These are phyloP conservation scores for Trichomonascaceae sp. DNA, from an alignment of 1,139 yeast species.

Conservation along the genomic window DNA sequence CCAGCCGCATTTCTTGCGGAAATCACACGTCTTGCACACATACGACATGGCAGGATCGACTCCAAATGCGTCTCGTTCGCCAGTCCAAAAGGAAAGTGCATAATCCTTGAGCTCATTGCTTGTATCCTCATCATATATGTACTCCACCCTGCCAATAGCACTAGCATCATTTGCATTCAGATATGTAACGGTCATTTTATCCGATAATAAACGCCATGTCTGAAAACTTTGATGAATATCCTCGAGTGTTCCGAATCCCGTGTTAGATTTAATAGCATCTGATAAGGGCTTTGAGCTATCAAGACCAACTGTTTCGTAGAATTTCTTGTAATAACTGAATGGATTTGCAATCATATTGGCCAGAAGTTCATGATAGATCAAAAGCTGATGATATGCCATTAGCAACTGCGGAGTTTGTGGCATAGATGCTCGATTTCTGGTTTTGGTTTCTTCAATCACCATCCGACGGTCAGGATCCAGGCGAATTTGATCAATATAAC, in stretches of 20 bases:
- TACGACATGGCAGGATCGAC: constrained; percentile 18
- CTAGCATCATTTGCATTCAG: constrained; percentile 14
- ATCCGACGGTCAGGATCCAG: constrained; percentile 12
- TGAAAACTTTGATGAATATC: constrained; percentile 1
- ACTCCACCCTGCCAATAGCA: constrained; percentile 18
- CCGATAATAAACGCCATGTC: constrained; percentile 11
- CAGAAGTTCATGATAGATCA: constrained; percentile 27
- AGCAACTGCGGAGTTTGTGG: constrained; percentile 20
- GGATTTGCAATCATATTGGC: constrained; percentile 12
- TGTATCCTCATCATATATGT: constrained; percentile 17
- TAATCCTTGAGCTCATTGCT: constrained; percentile 19
- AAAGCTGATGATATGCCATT: constrained; percentile 32
- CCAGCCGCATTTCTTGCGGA: constrained; percentile 22
- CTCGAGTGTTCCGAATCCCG: not conserved
- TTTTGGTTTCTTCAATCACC: constrained; percentile 30
- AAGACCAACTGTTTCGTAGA: constrained; percentile 10
- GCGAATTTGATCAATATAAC: constrained; percentile 26
- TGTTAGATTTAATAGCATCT: not conserved
- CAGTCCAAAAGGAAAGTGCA: constrained; percentile 27
- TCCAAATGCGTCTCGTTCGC: constrained; percentile 25
- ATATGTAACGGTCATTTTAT: constrained; percentile 18
- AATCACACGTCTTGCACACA: constrained; percentile 22
- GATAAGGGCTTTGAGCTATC: constrained; percentile 9
- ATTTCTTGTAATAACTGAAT: not conserved
- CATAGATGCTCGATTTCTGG: constrained; percentile 18